A percentile compares a stretch with the other conserved stretches of the same genome.
Evolutionary conservation across 768 basidiomycete species (phyloP).

Genomic region (Suillus hirtellus): DNA sequence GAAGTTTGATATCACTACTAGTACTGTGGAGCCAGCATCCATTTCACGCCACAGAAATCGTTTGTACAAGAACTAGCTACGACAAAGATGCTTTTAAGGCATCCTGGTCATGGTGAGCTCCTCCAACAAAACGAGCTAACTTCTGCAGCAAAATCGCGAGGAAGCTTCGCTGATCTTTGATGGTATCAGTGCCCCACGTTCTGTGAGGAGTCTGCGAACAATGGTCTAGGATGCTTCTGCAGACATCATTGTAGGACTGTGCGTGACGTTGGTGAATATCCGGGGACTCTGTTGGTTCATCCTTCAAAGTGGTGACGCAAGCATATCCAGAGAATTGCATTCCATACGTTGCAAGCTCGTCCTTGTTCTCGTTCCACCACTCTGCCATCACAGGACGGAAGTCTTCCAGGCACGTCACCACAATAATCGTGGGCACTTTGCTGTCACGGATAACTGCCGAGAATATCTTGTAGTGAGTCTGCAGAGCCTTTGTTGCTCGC

Average conservation of each 20-base stretch:
- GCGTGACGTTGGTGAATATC: slow-evolving; percentile 5
- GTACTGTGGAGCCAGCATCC: not conserved
- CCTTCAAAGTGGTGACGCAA: slow-evolving; percentile 30
- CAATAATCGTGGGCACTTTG: slow-evolving; percentile 21
- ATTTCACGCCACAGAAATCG: not conserved
- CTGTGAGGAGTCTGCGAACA: slow-evolving; percentile 2
- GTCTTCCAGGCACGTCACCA: slow-evolving; percentile 22
- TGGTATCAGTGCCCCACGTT: not conserved
- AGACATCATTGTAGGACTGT: slow-evolving; percentile 2
- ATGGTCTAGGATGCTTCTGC: not conserved
- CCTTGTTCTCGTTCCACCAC: slow-evolving; percentile 36
- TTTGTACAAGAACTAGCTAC: not conserved
- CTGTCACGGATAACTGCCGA: slow-evolving; percentile 25
- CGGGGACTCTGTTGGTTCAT: not conserved
- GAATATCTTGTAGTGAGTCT: slow-evolving; percentile 31
- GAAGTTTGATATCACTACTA: not conserved
- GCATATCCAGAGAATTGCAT: slow-evolving; percentile 34
- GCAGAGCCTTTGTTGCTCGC: slow-evolving; percentile 26
- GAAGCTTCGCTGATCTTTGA: slow-evolving; percentile 3
- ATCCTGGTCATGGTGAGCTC: not conserved
- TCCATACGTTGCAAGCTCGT: slow-evolving; percentile 21
- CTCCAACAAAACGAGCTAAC: not conserved
- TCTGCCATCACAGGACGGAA: slow-evolving; percentile 20
- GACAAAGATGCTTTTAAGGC: not conserved
- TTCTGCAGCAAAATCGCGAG: not conserved